Percentiles rank a stretch among this genome's conserved stretches.
Conservation (phyloP, 2,329 filamentous ascomycete species). For the Ophiostoma ulmi region DNA sequence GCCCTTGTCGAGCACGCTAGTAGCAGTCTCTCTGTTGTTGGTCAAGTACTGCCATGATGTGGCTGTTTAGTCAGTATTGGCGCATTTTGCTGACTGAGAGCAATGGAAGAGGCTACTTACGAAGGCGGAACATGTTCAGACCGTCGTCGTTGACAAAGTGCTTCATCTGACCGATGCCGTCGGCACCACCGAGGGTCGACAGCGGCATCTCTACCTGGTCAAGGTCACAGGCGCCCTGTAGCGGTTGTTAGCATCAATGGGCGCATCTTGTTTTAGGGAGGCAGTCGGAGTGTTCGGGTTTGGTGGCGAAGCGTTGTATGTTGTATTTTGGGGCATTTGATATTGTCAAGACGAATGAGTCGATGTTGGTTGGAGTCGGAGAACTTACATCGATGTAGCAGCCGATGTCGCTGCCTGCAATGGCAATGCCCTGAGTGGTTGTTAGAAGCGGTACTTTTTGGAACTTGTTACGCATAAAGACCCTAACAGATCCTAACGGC, state of each 20-base stretch:
- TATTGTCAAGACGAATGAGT: neutral
- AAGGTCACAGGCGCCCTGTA: slow-evolving; percentile 36
- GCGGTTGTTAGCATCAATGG: neutral
- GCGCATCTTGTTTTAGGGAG: neutral
- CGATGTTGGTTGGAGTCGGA: neutral
- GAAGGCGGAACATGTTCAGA: slow-evolving; percentile 54
- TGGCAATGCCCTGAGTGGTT: slow-evolving; percentile 37
- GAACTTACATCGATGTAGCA: slow-evolving; percentile 36
- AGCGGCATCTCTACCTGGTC: slow-evolving; percentile 34
- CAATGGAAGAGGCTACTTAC: slow-evolving; percentile 1
- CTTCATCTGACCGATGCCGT: slow-evolving; percentile 46
- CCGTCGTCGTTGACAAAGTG: slow-evolving; percentile 51
- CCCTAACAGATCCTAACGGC: neutral
- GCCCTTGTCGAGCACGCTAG: slow-evolving; percentile 39
- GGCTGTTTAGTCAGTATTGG: slow-evolving; percentile 27
- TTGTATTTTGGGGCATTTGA: slow-evolving; percentile 4
- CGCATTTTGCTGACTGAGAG: neutral
- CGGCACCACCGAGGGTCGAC: slow-evolving; percentile 31
- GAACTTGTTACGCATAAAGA: neutral
- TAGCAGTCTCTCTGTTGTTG: slow-evolving; percentile 41
- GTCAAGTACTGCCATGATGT: slow-evolving; percentile 51
- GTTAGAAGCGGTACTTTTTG: slow-evolving; percentile 41
- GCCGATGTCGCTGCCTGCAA: slow-evolving; percentile 48
- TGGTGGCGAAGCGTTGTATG: neutral
- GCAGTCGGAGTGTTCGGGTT: neutral